These are phyloP conservation scores for Nitzschia putrida DNA, from an alignment of 108 stramenopile species.

Conservation along the genomic window DNA sequence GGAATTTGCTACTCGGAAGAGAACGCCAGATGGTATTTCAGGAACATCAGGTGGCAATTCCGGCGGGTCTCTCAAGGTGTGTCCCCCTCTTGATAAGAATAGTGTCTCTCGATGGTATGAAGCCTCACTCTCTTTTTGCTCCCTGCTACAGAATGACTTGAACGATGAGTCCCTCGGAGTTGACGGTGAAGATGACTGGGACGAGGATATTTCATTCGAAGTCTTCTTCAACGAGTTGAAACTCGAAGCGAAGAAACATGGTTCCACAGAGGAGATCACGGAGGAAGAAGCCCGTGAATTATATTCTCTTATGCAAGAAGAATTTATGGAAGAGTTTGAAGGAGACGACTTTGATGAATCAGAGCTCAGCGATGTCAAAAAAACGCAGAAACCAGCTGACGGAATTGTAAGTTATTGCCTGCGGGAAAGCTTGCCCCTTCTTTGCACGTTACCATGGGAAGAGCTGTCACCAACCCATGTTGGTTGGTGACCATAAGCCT, in stretches of 20 bases:
- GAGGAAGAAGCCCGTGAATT: conserved; percentile 64
- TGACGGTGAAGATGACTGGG: not conserved
- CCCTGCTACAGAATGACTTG: too few species aligned
- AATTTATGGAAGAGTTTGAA: conserved; percentile 20
- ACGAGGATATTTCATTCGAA: conserved; percentile 37
- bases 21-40: too few species aligned
- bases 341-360: conserved; percentile 3
- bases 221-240: conserved; percentile 51
- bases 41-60: too few species aligned
- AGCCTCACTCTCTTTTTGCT: too few species aligned
- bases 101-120: too few species aligned
- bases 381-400: not conserved
- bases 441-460: conserved; percentile 36
- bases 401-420: not conserved
- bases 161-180: too few species aligned
- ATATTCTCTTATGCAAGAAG: conserved; percentile 54
- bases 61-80: too few species aligned
- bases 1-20: not conserved
- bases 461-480: not conserved
- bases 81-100: too few species aligned
- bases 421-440: not conserved
- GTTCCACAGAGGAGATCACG: conserved; percentile 46
- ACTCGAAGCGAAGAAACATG: conserved; percentile 42
- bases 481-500: not conserved
- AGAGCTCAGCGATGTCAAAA: not conserved